Evolutionary conservation across 352 stramenopile species (phyloP).

Genomic region (Aphanomyces astaci): DNA sequence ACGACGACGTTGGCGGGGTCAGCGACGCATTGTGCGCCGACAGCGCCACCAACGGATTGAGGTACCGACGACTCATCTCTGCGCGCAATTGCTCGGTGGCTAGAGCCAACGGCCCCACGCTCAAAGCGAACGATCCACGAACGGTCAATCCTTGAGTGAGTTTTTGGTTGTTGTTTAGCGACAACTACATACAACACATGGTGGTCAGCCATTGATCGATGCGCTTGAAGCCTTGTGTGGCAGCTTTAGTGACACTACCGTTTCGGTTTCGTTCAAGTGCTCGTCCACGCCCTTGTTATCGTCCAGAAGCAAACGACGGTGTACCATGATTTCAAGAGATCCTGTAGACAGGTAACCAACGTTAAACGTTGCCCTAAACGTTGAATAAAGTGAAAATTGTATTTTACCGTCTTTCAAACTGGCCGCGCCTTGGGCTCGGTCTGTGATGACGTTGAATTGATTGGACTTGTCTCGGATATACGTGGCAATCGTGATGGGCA

Average conservation of each 20-base stretch:
- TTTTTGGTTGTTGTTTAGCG: conserved; percentile 47
- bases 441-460: conserved; percentile 85
- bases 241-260: too few species aligned
- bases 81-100: conserved; percentile 47
- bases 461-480: conserved; percentile 87
- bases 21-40: conserved; percentile 27
- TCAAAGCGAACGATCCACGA: conserved; percentile 62
- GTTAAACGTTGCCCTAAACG: too few species aligned
- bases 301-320: conserved; percentile 89
- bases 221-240: too few species aligned
- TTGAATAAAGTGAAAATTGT: too few species aligned
- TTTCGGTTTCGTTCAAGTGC: conserved; percentile 89
- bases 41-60: conserved; percentile 46
- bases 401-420: conserved; percentile 77
- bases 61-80: conserved; percentile 66
- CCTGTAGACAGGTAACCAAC: too few species aligned
- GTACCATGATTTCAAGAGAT: conserved; percentile 97
- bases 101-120: conserved; percentile 44
- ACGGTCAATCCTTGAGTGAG: conserved; percentile 53
- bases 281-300: conserved; percentile 92
- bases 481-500: conserved; percentile 91
- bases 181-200: conserved; percentile 37
- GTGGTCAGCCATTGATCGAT: conserved; percentile 40
- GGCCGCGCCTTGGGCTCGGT: conserved; percentile 88
- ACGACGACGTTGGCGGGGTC: conserved; percentile 27